Evolutionary conservation across 169 alveolate species (phyloP).

Genomic region (Plasmodium yoelii): DNA sequence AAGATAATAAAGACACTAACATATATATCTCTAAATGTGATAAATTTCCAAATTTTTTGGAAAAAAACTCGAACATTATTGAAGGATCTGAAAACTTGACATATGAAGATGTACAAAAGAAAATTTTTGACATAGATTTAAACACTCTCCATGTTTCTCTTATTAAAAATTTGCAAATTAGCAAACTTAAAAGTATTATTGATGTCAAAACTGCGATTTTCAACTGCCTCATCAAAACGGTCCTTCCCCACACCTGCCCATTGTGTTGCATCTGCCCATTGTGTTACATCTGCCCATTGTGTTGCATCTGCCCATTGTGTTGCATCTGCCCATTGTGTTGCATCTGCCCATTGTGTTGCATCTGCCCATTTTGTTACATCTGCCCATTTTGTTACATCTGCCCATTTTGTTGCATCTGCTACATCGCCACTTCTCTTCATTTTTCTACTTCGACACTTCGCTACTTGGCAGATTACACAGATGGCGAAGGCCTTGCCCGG

Average conservation of each 20-base stretch:
- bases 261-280: no score
- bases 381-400: no score
- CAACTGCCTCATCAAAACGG: constrained; percentile 19
- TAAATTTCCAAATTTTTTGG: constrained; percentile 27
- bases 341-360: no score
- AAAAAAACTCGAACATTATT: not conserved
- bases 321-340: no score
- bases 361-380: no score
- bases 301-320: no score
- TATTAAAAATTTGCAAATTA: constrained; percentile 11
- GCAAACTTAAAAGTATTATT: constrained; percentile 1
- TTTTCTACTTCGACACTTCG: no score
- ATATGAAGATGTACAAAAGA: not conserved
- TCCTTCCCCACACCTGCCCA: no score
- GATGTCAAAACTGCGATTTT: not conserved
- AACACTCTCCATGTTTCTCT: constrained; percentile 14
- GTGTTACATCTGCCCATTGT: no score
- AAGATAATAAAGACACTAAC: constrained; percentile 1
- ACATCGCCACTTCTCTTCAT: not conserved
- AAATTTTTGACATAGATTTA: not conserved
- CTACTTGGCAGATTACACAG: constrained; percentile 24
- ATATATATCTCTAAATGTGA: constrained; percentile 18
- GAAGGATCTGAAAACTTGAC: not conserved
- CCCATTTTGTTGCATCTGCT: no score
- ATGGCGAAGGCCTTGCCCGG: constrained; percentile 9